phyloP scores from a whole-genome alignment of 345 rosid genomes.

The Lepidium africanum region DNA sequence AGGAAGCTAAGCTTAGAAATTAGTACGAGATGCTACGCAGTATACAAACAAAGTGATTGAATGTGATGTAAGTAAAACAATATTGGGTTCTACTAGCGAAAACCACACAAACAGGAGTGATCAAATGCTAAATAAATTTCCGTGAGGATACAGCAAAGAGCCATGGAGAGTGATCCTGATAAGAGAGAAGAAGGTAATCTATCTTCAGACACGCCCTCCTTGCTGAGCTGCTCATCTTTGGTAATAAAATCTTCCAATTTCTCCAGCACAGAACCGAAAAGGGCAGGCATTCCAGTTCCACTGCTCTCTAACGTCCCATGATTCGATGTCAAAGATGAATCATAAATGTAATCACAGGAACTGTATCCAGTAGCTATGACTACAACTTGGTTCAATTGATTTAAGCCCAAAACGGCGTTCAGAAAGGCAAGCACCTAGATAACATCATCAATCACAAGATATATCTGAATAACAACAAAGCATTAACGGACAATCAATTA shows the following conservation, averaged over 20 bases:
- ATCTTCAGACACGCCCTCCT: no score
- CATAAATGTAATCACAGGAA: slow-evolving; percentile 63
- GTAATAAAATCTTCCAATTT: slow-evolving; percentile 52
- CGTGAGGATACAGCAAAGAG: slow-evolving; percentile 85
- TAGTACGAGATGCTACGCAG: not conserved
- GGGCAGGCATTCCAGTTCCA: slow-evolving; percentile 30
- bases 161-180: slow-evolving; percentile 79
- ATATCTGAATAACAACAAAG: not conserved
- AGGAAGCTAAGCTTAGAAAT: not conserved
- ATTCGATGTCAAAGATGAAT: slow-evolving; percentile 40
- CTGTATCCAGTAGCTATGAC: slow-evolving; percentile 68
- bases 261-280: slow-evolving; percentile 28
- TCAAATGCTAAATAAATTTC: not conserved
- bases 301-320: slow-evolving; percentile 33
- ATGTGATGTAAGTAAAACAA: not conserved
- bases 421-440: slow-evolving; percentile 64
- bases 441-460: not conserved
- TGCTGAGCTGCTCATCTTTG: no score
- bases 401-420: slow-evolving; percentile 21
- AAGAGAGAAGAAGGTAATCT: slow-evolving; percentile 46
- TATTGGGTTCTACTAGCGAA: not conserved
- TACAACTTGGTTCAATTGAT: slow-evolving; percentile 56
- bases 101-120: not conserved
- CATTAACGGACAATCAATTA: not conserved
- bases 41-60: not conserved